Evolutionary conservation across 768 basidiomycete genomes (phyloP).

Genomic region (Tulasnella sp.): DNA sequence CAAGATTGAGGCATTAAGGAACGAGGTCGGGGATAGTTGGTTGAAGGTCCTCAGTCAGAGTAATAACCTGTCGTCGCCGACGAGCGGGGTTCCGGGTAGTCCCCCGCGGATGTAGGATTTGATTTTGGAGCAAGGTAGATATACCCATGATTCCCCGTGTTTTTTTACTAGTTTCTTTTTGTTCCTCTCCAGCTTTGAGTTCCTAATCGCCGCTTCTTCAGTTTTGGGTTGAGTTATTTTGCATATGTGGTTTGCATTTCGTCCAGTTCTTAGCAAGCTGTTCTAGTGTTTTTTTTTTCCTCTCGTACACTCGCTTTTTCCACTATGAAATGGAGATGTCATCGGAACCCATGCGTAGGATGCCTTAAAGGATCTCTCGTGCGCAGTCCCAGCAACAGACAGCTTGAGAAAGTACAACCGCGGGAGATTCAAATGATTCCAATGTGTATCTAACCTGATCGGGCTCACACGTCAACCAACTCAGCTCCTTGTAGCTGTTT

Average conservation of each 20-base stretch:
- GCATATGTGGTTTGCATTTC: background rate
- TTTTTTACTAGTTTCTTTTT: background rate
- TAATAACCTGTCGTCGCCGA: background rate
- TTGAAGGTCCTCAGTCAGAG: slow-evolving; percentile 73
- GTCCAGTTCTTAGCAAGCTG: too few relatives aligned
- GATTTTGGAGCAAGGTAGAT: background rate
- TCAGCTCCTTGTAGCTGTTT: background rate
- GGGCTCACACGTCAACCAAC: too few relatives aligned
- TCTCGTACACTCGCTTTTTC: background rate
- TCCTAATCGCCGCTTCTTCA: background rate
- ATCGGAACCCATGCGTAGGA: background rate
- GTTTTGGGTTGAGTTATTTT: background rate
- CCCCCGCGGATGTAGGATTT: background rate
- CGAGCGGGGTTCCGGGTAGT: background rate
- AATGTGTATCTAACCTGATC: too few relatives aligned
- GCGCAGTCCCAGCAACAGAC: too few relatives aligned
- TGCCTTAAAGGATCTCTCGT: background rate
- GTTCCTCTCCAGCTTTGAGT: background rate
- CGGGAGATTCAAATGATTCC: too few relatives aligned
- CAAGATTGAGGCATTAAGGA: slow-evolving; percentile 67
- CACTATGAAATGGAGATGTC: background rate
- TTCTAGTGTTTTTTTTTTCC: background rate
- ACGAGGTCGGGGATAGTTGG: slow-evolving; percentile 87
- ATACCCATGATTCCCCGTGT: background rate
- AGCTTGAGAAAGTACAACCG: too few relatives aligned